Evolutionary conservation across 208 protist genomes (phyloP), one percentile per base, ranked within the genome.

Genomic region (Leishmania turanica): DNA sequence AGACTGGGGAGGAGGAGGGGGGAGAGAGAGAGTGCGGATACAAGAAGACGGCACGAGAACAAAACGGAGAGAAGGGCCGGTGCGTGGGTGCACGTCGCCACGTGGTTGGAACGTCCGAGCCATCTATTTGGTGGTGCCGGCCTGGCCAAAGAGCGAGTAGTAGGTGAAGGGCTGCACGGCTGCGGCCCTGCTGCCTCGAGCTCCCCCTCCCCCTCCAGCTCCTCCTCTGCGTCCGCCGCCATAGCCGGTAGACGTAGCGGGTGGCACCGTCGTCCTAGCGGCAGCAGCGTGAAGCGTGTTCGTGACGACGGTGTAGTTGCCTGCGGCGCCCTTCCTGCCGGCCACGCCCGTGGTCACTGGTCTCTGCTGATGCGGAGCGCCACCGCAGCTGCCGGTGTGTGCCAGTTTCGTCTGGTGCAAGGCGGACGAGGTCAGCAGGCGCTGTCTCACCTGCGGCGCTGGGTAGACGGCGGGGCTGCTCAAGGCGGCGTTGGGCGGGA

Each of bases 341-440:
- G 0, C 8, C 19, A 54, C 19, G 8, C 42, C 27, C 42, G 9
- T 72, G 27, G 76, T 17, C 19, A 13, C 9, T 34, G 40, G 13
- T 51, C 53, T 31, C 45, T 51, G 75, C 58, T 27, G 69, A 40
- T 24, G 51, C 3, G 68, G 71, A 0, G 37, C 60, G 13, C 31
- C 47, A 27, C n/a, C 51, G 7, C 82, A 64, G 72, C 82, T 85
- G 64, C 82, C 82, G 5, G 82, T 85, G 11, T 77, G 77, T 2
- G 82, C 60, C n/a, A 85, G 62, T 49, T 72, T 66, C 3, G 66
- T 64, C 34, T 72, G 77, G 64, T 75, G 82, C n/a, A 58, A 68
- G 24, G 82, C 71, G 7, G 62, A 8, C 24, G 62, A 49, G 19
- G 76, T 62, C 54, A 71, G 62, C 3, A 8, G 11, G 40, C 70